Evolutionary conservation across 2,329 filamentous ascomycete genomes (phyloP), one percentile per base, ranked within the genome.

Genomic region (Trichoderma asperellum): DNA sequence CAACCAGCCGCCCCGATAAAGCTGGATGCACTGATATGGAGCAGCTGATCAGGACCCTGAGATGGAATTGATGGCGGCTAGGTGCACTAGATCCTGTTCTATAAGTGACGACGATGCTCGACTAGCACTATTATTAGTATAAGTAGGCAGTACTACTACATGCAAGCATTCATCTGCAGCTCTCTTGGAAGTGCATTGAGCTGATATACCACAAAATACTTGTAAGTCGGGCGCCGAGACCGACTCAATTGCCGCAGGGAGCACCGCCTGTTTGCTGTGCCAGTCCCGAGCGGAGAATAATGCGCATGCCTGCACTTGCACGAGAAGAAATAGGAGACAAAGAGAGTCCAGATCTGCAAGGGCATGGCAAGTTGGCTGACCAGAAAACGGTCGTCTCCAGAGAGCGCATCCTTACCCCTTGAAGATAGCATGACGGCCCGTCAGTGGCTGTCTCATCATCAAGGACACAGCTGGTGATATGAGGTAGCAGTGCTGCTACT

Each of bases 271-370:
- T 7, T 43, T 24, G 47, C n/a, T 24, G 47, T 12, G 21, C 8
- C 21, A 49, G 47, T 24, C 18, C 21, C 47, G 4, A 24, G 40
- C 47, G 47, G 47, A 49, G 47, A 49, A 49, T 49, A 12, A 24
- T 4, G 11, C 37, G n/a, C 55, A 29, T 55, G 24, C 52, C 16
- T 55, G 52, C 24, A 53, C 52, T 55, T 55, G 52, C 32, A 34
- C 53, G 24, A 6, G 55, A 35, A 58, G 32, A 14, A 57, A 58
- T 58, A 62, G 43, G 59, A 47, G 37, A 47, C 37, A 32, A n/a
- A 6, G 32, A 34, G 53, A 57, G 37, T 27, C 35, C 62, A n/a
- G 27, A 65, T 57, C 62, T 57, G 24, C 62, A 47, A 57, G 62
- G 62, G 35, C 27, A 47, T n/a, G 37, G 24, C 62, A 47, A 32